Evolutionary conservation across 257 asterid species (phyloP), one percentile per base, ranked within the genome.

Genomic region (Nicotiana undulata): DNA sequence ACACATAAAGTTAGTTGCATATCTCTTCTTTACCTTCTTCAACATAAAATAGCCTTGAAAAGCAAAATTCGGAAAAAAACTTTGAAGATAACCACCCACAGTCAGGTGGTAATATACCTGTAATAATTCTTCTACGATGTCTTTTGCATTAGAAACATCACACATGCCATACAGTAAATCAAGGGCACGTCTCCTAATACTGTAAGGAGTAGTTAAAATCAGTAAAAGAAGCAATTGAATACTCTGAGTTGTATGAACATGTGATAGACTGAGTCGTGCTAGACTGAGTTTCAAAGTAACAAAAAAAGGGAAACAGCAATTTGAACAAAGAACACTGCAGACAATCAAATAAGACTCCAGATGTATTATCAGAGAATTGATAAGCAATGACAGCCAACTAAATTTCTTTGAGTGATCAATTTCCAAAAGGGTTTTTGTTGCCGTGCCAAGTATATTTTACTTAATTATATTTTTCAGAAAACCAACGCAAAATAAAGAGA

Each of bases 81-180:
- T 6, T 49, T 74, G 40, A 74, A 49, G 51, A 49, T 56, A 80
- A 66, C 55, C 55, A 81, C 60, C 16, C 61, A 46, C 5, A 49
- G 79, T 49, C 61, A 13, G 44, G 86, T 60, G 74, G 70, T 75
- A 75, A 49, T n/a, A 56, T 77, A 94, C 98, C 98, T 94, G 98
- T 80, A 94, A 88, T 82, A 94, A 82, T 86, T 94, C 98, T 89
- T 94, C 98, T 86, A 94, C 98, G 77, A 94, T 94, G 89, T 94
- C 98, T 90, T 94, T 94, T 46, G 98, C 98, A 84, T 94, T 94
- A 80, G 98, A 93, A 86, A 94, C 96, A 85, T 94, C 98, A 84
- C 98, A 94, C 98, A 94, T 94, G 84, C 98, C 98, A 86, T 94
- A 94, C 26, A 94, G 89, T 92, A 94, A 88, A 89, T 94, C 98